Base-by-base conservation (phyloP, 192 early-diverging fungal species). In the Ramicandelaber brevisporus region DNA sequence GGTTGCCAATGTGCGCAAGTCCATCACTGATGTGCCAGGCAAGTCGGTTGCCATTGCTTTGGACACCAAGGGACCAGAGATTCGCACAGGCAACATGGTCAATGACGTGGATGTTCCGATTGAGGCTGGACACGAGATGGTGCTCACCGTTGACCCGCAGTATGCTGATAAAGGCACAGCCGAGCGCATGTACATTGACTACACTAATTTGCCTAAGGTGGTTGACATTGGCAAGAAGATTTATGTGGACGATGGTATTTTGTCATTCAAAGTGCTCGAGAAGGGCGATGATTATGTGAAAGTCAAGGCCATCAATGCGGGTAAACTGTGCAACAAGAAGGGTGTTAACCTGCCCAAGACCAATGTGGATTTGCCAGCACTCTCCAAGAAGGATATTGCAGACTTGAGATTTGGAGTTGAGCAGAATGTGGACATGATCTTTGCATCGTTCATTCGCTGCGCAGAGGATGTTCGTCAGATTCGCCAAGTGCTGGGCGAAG, bases 391-490 rank as follows among this genome's bases (percentile, higher is more conserved):
- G 62, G 90, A 96, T 50, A 83, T 79, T 48, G 40, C 52, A 0
- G 90, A 96, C 41, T 55, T 96, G 35, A 40, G 41, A 18, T 96
- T 96, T 63, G 90, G 86, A 33, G 68, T 96, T 30, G 71, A 82
- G 56, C 74, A 92, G 49, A 71, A 72, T 20, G 82, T 96, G 8
- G 90, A 96, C 45, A 74, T 96, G 27, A 50, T 96, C 43, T 87
- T 88, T 54, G 90, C 87, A 3, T 90, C 85, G 25, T 96, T 96
- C 33, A 89, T 96, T 50, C 82, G 90, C 35, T 71, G 71, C 33
- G 85, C 76, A 6, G 55, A 80, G 38, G 90, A 96, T 48, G 71
- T 96, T 29, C 55, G 41, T 16, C 81, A 85, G 38, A 89, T 96
- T 53, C 71, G 86, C 42, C 51, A 59, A 13, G 62, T 90, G 22